A percentile compares a stretch with the other conserved stretches of the same genome.
Conservation (phyloP, 371 early-diverging fungal genomes). For the Lichtheimia ornata region DNA sequence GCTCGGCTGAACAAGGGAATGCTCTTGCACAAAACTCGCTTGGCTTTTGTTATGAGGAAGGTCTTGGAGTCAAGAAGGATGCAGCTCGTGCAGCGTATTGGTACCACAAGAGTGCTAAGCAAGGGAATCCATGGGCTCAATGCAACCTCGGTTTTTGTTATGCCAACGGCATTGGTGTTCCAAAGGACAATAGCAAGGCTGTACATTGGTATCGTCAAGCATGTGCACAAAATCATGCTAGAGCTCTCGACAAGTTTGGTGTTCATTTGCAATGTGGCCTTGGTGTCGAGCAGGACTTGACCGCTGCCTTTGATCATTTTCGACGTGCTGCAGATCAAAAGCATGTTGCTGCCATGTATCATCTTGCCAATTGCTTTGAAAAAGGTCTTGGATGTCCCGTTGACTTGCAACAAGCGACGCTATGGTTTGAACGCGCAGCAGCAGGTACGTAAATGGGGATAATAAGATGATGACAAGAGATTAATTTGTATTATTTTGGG, state of each 20-base stretch:
- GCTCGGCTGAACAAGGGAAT: conserved; percentile 71
- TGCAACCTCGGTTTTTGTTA: conserved; percentile 82
- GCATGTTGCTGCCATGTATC: conserved; percentile 59
- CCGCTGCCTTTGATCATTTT: conserved; percentile 59
- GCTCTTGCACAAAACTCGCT: conserved; percentile 82
- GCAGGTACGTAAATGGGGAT: conserved; percentile 21
- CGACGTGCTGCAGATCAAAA: conserved; percentile 64
- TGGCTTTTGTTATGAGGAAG: conserved; percentile 82
- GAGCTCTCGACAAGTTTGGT: conserved; percentile 82
- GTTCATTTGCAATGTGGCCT: conserved; percentile 77
- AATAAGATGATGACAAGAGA: background rate
- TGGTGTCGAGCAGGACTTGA: conserved; percentile 58
- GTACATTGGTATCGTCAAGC: conserved; percentile 71
- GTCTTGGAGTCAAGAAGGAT: conserved; percentile 65
- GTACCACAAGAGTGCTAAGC: conserved; percentile 74
- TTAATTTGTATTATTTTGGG: background rate
- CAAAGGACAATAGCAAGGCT: conserved; percentile 57
- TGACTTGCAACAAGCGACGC: conserved; percentile 58
- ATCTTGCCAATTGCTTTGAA: conserved; percentile 68
- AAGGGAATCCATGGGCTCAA: conserved; percentile 82
- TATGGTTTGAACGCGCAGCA: conserved; percentile 74
- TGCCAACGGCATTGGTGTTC: conserved; percentile 77
- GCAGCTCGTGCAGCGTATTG: conserved; percentile 69
- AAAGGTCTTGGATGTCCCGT: conserved; percentile 68
- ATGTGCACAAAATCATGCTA: conserved; percentile 65